Evolutionary conservation across 164 flowering plant species (phyloP), one percentile per base, ranked within the genome.

Genomic region (Platanus orientalis): DNA sequence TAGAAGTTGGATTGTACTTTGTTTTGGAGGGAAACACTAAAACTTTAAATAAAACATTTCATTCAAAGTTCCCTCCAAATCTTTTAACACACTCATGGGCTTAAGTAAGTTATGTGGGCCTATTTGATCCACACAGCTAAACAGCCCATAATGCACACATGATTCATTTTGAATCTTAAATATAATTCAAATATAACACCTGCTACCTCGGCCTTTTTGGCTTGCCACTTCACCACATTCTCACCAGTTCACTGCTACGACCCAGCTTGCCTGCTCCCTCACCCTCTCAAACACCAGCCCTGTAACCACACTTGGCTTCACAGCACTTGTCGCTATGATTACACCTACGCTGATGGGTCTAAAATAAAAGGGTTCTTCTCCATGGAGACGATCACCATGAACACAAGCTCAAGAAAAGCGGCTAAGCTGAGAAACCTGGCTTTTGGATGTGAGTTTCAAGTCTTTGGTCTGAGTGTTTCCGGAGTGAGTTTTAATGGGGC

Each of bases 341-440:
- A 88, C 75, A 7, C 73, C 19, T 90, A 90, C 76, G 72, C 76
- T n/a, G 97, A 90, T 53, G 80, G 79, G 6, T 88, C 97, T 3
- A 7, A 34, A 1, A 77, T 89, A 11, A n/a, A 64, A n/a, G 95
- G 97, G 1, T 69, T 86, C 69, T 88, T 86, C 78, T 69, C 91
- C 21, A 69, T 12, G 14, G 97, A 90, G 49, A 73, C 76, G 26
- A 71, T 81, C 30, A 73, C 83, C 20, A 64, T 90, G 30, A 81
- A 74, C 49, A 71, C 87, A 5, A 84, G 73, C 74, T 70, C 76
- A 29, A 79, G 79, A 1, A 24, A 61, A 10, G 67, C 49, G 6
- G 56, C 71, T 1, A 62, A 68, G 49, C 67, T 77, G 17, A 44
- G 59, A 26, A 64, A 51, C 23, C 48, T 90, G 0, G 64, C 67